Evolutionary conservation across 2,329 filamentous ascomycete species (phyloP).

Genomic region (Aspergillus pseudoterreus): DNA sequence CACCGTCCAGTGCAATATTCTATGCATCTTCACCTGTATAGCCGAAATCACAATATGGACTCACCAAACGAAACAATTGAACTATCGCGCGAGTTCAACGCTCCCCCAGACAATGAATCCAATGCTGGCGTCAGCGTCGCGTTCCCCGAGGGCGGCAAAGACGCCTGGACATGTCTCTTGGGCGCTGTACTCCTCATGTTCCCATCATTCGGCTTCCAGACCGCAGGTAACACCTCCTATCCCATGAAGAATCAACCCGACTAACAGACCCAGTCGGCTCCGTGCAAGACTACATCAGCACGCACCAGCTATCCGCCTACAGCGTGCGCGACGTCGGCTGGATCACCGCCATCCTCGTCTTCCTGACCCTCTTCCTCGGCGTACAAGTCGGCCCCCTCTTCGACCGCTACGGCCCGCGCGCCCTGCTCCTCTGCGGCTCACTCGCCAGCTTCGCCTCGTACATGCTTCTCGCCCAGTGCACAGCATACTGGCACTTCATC

Average conservation of each 20-base stretch:
- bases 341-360: conserved; percentile 48
- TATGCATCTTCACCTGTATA: too few relatives aligned
- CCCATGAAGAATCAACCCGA: neutral
- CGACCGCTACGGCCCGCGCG: conserved; percentile 45
- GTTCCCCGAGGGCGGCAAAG: conserved; percentile 29
- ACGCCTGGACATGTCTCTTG: conserved; percentile 32
- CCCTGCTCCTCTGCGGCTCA: conserved; percentile 38
- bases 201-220: conserved; percentile 46
- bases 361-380: conserved; percentile 43
- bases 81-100: neutral
- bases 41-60: neutral
- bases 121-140: conserved; percentile 5
- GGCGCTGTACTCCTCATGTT: conserved; percentile 36
- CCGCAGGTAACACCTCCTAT: conserved; percentile 20
- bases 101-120: neutral
- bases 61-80: neutral
- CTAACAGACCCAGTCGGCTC: conserved; percentile 39
- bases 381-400: conserved; percentile 50
- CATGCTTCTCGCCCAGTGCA: conserved; percentile 47
- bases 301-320: conserved; percentile 43
- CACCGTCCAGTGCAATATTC: too few relatives aligned
- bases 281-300: conserved; percentile 46
- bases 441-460: conserved; percentile 38
- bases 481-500: conserved; percentile 49
- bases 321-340: conserved; percentile 47